Evolutionary conservation across 257 asterid genomes (phyloP).

Genomic region (Solanum pimpinellifolium): DNA sequence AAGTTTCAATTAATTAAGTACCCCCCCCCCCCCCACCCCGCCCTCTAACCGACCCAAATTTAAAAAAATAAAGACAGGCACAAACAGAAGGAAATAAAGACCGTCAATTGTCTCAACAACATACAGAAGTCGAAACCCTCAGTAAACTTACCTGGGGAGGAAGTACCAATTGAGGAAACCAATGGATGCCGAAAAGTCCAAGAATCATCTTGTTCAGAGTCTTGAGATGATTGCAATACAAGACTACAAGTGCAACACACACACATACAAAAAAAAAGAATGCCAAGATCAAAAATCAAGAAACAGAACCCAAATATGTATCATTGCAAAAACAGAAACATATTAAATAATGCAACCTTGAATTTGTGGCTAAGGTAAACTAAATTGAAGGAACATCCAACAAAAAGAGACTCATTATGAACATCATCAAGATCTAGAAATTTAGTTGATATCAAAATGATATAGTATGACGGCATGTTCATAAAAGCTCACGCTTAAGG

Average conservation of each 20-base stretch:
- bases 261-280: neutral
- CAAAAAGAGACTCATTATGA: neutral
- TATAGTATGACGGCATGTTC: neutral
- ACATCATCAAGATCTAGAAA: neutral
- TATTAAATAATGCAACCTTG: neutral
- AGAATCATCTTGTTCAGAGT: conserved; percentile 46
- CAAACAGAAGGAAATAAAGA: conserved; percentile 1
- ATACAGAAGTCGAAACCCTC: neutral
- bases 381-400: neutral
- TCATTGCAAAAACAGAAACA: neutral
- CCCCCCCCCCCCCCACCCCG: neutral
- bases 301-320: neutral
- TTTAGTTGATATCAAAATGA: neutral
- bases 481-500: neutral
- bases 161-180: conserved; percentile 39
- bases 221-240: conserved; percentile 34
- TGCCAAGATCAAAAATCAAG: neutral
- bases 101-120: neutral
- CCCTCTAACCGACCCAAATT: neutral
- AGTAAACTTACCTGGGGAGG: conserved; percentile 38
- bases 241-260: conserved; percentile 16
- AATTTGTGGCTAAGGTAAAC: neutral
- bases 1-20: neutral
- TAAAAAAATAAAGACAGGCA: neutral
- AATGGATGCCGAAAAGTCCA: conserved; percentile 27